Evolutionary conservation across 1,284 basidiomycete genomes (phyloP).

Genomic region (Melampsora americana): DNA sequence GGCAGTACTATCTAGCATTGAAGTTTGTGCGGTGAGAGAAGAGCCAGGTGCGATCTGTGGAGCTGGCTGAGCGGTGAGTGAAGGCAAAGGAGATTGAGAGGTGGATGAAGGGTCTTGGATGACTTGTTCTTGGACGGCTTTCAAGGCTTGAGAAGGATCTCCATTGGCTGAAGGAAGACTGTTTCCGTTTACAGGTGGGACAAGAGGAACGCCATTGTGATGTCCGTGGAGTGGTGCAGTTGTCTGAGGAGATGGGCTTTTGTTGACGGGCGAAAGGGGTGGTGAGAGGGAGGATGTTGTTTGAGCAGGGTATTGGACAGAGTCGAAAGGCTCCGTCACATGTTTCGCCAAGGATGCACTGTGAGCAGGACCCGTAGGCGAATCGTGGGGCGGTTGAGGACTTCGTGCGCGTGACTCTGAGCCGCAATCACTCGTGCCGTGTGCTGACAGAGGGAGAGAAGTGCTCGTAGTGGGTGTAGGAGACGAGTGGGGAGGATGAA

Average conservation of each 20-base stretch:
- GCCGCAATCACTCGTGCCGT: neutral
- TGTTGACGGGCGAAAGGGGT: neutral
- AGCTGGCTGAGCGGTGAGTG: neutral
- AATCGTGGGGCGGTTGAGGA: neutral
- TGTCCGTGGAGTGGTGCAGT: neutral
- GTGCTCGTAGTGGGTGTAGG: slow-evolving; percentile 1
- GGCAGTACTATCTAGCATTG: neutral
- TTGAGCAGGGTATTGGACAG: neutral
- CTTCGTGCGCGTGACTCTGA: neutral
- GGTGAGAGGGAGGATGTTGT: neutral
- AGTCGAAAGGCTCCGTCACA: neutral
- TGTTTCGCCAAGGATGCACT: neutral
- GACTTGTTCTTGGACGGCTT: neutral
- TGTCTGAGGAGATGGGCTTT: neutral
- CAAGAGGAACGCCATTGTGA: neutral
- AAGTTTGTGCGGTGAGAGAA: neutral
- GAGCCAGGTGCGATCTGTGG: neutral
- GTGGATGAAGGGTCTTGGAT: slow-evolving; percentile 2
- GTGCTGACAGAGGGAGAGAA: neutral
- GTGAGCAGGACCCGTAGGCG: neutral
- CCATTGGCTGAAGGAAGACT: neutral
- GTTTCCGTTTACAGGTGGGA: neutral
- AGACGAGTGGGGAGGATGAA: neutral
- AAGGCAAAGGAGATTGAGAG: slow-evolving; percentile 8
- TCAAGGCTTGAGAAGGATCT: neutral